Evolutionary conservation across 2,329 filamentous ascomycete species (phyloP).

Genomic region (Pyrenophora graminea): DNA sequence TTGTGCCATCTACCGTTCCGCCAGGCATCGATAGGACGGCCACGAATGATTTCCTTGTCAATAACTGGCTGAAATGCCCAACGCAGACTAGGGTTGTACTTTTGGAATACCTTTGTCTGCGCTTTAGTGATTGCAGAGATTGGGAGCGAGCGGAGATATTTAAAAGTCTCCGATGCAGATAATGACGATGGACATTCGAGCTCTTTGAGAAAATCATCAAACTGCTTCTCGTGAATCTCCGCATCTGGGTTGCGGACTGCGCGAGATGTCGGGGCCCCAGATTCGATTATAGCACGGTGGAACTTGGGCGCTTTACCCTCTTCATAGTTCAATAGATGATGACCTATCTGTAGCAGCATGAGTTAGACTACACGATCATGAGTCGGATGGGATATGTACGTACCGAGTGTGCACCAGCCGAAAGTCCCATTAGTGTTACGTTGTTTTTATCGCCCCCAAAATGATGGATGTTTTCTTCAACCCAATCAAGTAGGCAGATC

Average conservation of each 20-base stretch:
- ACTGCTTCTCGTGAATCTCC: constrained; percentile 52
- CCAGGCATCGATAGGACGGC: constrained; percentile 65
- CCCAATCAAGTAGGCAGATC: constrained; percentile 50
- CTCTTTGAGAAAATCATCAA: constrained; percentile 48
- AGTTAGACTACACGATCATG: background rate
- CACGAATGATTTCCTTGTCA: constrained; percentile 63
- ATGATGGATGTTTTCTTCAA: constrained; percentile 44
- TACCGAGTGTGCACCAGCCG: constrained; percentile 30
- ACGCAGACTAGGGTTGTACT: constrained; percentile 52
- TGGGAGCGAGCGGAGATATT: constrained; percentile 50
- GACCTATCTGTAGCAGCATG: constrained; percentile 56
- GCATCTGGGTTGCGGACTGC: constrained; percentile 50
- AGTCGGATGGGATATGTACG: background rate
- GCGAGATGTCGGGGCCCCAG: constrained; percentile 53
- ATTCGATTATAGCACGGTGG: constrained; percentile 54
- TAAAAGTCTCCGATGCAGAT: constrained; percentile 42
- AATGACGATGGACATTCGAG: constrained; percentile 38
- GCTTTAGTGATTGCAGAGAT: constrained; percentile 45
- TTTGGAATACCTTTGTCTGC: constrained; percentile 51
- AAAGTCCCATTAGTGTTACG: constrained; percentile 29
- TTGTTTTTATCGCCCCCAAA: constrained; percentile 35
- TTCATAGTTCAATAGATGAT: constrained; percentile 63
- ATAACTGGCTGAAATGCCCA: constrained; percentile 72
- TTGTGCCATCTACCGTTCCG: constrained; percentile 56
- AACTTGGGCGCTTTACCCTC: constrained; percentile 46